Percentiles rank a stretch among this genome's conserved stretches.
Conservation (phyloP, 805 yeast species). For the Wickerhamiella sorbophila region DNA sequence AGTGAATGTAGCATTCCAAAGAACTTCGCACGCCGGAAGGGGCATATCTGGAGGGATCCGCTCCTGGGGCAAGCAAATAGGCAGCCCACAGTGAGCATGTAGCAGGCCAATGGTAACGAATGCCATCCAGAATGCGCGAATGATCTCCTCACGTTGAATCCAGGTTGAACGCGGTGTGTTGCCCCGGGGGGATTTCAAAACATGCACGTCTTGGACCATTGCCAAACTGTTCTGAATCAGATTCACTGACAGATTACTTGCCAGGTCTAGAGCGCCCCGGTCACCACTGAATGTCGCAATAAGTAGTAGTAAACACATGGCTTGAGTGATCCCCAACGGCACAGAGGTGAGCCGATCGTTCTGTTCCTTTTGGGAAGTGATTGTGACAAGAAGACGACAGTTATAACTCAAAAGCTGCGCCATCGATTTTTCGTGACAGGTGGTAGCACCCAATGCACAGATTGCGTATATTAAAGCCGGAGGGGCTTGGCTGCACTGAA, state of each 20-base stretch:
- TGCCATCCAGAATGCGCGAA: neutral
- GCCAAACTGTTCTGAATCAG: neutral
- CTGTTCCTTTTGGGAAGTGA: no score
- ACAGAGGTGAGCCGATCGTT: no score
- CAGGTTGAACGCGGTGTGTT: neutral
- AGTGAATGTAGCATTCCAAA: constrained; percentile 20
- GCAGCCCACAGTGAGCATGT: neutral
- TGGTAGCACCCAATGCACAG: constrained; percentile 24
- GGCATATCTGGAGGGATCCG: constrained; percentile 10
- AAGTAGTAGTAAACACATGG: neutral
- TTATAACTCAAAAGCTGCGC: constrained; percentile 12
- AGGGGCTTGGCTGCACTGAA: constrained; percentile 20
- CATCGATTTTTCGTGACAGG: constrained; percentile 19
- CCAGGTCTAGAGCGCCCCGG: neutral
- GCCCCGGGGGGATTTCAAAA: neutral
- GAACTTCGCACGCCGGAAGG: constrained; percentile 23
- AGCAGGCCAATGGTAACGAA: neutral
- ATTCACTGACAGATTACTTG: neutral
- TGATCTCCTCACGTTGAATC: neutral
- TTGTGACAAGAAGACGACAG: constrained; percentile 19
- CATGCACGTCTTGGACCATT: neutral
- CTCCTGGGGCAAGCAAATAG: neutral
- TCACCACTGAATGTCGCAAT: neutral
- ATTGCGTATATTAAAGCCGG: constrained; percentile 23
- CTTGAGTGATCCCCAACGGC: neutral